Evolutionary conservation across 768 basidiomycete genomes (phyloP).

Genomic region (Ephemerocybe angulata): DNA sequence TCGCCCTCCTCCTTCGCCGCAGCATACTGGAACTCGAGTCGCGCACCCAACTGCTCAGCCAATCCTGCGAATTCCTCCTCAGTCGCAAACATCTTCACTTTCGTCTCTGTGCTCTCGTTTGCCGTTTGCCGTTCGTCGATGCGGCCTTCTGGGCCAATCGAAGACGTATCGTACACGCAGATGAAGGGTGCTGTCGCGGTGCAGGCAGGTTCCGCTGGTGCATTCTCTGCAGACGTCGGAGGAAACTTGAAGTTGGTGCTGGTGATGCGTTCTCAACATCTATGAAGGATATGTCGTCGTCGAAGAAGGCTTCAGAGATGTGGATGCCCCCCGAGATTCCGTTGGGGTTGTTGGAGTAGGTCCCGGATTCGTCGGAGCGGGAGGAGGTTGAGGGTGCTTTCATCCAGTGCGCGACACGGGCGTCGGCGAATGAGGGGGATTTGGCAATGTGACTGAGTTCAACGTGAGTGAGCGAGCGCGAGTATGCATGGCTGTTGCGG

Average conservation of each 20-base stretch:
- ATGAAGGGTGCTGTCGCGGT: slow-evolving; percentile 48
- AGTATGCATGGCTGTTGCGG: too few relatives aligned
- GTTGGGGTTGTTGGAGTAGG: slow-evolving; percentile 10
- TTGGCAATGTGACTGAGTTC: slow-evolving; percentile 12
- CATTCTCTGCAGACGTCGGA: slow-evolving; percentile 4
- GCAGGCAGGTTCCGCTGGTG: slow-evolving; percentile 20
- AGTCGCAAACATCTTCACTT: slow-evolving; percentile 71
- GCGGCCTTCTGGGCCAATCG: slow-evolving; percentile 5
- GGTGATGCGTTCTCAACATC: slow-evolving; percentile 31
- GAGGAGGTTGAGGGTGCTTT: slow-evolving; percentile 13
- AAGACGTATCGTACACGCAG: slow-evolving; percentile 39
- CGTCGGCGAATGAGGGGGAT: slow-evolving; percentile 6
- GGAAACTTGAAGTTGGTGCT: slow-evolving; percentile 18
- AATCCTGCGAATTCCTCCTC: slow-evolving; percentile 83
- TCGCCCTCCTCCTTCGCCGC: slow-evolving; percentile 45
- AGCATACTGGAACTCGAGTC: slow-evolving; percentile 83
- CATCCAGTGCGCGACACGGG: slow-evolving; percentile 1
- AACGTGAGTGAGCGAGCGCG: too few relatives aligned
- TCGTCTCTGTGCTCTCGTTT: slow-evolving; percentile 7
- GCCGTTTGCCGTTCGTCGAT: slow-evolving; percentile 11
- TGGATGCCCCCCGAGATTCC: slow-evolving; percentile 25
- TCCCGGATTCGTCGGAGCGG: slow-evolving; percentile 22
- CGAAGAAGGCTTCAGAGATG: slow-evolving; percentile 41
- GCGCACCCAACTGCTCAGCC: slow-evolving; percentile 85
- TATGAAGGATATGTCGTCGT: slow-evolving; percentile 16